Base-by-base conservation (phyloP, 192 early-diverging fungal genomes). In the Coemansia sp. region DNA sequence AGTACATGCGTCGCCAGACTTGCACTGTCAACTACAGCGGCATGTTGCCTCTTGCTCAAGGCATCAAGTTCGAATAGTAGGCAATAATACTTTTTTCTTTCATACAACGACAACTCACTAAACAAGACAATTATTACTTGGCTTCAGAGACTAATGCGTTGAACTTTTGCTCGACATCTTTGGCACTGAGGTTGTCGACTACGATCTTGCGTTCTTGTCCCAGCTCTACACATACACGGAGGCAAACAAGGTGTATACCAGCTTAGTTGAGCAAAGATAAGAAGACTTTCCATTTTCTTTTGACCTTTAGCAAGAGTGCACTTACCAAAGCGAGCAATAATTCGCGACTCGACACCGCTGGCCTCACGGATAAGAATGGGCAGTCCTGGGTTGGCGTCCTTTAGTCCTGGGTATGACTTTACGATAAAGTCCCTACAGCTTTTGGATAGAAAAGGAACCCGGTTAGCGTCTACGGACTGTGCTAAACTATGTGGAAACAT, bases 311-410 rank as follows among this genome's bases (percentile, higher is more conserved):
- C 31, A 19, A 34, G 25, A 27, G 27, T 2, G 38, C 10, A 70
- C 81, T 73, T 86, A 96, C 95, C 93, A 72, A 92, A 98, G 57
- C 94, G 91, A 67, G 93, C 95, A 86, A 94, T 95, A 50, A 91
- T 89, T 62, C 91, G 86, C 14, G 95, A 92, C 79, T 96, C 90
- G 46, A 94, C 87, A 36, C 89, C 90, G 63, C 75, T 80, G 17
- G 93, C 93, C 72, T 98, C 95, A 67, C 95, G 91, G 39, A 98
- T 89, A 17, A 98, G 87, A 69, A 98, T 91, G 23, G 95, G 95
- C 19, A 98, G 82, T 11, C 87, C 82, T 9, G 95, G 95, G 85
- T 98, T 95, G 55, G 86, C 90, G 64, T 88, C 75, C 82, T 95
- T 95, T 48, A 98, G 71, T n/a, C 79, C 84, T 10, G 85, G 82